Base-by-base conservation (phyloP, 345 rosid genomes). In the Aquilaria yunnanensis region DNA sequence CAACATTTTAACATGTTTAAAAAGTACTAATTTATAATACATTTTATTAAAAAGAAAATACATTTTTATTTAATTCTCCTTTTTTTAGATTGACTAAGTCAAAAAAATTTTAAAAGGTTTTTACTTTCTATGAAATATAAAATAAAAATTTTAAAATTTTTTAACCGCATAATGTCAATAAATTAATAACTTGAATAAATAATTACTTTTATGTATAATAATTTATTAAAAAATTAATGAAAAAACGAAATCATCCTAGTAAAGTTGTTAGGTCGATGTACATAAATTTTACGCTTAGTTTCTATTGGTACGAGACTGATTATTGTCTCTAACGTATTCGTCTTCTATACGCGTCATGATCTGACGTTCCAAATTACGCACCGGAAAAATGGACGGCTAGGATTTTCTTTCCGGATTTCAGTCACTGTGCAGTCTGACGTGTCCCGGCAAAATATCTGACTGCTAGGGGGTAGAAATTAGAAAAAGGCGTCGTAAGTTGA, bases 391-490 rank as follows among this genome's bases (percentile, higher is more conserved):
- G n/a, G 30, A 65, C 69, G 56, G 62, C 12, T 12, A 33, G 12
- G 29, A 57, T 65, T 56, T 63, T 9, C 6, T 41, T 12, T 11
- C 41, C 52, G 23, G 67, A 57, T 16, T 10, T 49, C 9, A 31
- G 14, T 14, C 2, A 2, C 10, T 37, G 33, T 37, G 33, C 37
- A 49, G 56, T 65, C 62, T 34, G 51, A 65, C 51, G 23, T 66
- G 23, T 47, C 55, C 61, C 34, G 16, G 29, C 34, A 57, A 57
- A 65, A 49, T 57, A 51, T 65, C 69, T 57, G 68, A 65, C 31
- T 47, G 29, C 37, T 65, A 14, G 61, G 61, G 55, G 23, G 23
- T 23, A 23, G 61, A 14, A 47, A 47, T 54, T 47, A 31, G 7
- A 23, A 23, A 23, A 23, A 37, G 43, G 32, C 5, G 2, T 47